phyloP scores from a whole-genome alignment of 306 rosid species.

The barrel medic (Medicago truncatula) region MtrunA17r5.0-ANR NC_053045.1:5637001-5637500 shows the following conservation, averaged over 20 bases:
- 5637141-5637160: neutral
- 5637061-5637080: neutral
- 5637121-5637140: neutral
- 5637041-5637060: constrained; percentile 8
- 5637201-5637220: neutral
- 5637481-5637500: constrained; percentile 21
- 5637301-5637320: constrained; percentile 50
- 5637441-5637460: constrained; percentile 50
- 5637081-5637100: neutral
- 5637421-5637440: constrained; percentile 47
- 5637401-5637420: constrained; percentile 35
- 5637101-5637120: neutral
- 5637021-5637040: neutral
- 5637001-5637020: too few relatives aligned
- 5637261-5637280: too few relatives aligned
- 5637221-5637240: constrained; percentile 39
- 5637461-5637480: constrained; percentile 45
- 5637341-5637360: constrained; percentile 34
- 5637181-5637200: neutral
- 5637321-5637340: constrained; percentile 47
- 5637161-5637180: neutral
- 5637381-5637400: constrained; percentile 35
- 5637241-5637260: neutral
- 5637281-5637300: neutral
- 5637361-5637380: constrained; percentile 45